These are phyloP conservation scores for Trichoderma koningii DNA, from an alignment of 2,329 filamentous ascomycete species.

Conservation along the genomic window DNA sequence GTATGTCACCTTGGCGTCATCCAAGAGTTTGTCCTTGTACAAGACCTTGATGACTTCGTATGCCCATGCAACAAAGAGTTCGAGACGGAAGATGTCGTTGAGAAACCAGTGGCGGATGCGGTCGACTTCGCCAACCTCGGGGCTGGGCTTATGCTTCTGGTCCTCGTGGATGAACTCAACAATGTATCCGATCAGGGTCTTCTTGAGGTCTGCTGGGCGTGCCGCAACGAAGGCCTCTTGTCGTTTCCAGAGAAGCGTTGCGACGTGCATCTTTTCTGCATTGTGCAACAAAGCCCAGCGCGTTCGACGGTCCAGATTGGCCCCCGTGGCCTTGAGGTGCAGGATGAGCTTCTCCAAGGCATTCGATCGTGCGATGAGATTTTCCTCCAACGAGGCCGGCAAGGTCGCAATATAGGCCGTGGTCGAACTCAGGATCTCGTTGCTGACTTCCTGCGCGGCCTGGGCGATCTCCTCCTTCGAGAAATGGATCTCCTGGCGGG, in stretches of 20 bases:
- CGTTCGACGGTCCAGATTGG: slow-evolving; percentile 65
- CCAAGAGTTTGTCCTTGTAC: slow-evolving; percentile 62
- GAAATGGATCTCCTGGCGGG: slow-evolving; percentile 67
- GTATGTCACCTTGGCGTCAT: slow-evolving; percentile 56
- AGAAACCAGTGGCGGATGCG: slow-evolving; percentile 85
- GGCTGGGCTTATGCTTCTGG: slow-evolving; percentile 68
- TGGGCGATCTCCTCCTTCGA: slow-evolving; percentile 68
- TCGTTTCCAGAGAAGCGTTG: slow-evolving; percentile 74
- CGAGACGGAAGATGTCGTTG: slow-evolving; percentile 70
- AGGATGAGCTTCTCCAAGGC: slow-evolving; percentile 75
- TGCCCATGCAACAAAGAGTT: slow-evolving; percentile 77
- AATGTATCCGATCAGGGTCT: slow-evolving; percentile 72
- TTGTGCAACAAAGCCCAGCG: slow-evolving; percentile 84
- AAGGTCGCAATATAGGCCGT: slow-evolving; percentile 73
- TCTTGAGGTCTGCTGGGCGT: slow-evolving; percentile 61
- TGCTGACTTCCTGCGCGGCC: slow-evolving; percentile 77
- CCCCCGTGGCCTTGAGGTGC: slow-evolving; percentile 67
- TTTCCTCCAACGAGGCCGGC: slow-evolving; percentile 76
- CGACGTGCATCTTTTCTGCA: slow-evolving; percentile 86
- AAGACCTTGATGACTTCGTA: slow-evolving; percentile 74
- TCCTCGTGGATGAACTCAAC: slow-evolving; percentile 75
- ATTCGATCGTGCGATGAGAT: slow-evolving; percentile 70
- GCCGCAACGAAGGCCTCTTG: slow-evolving; percentile 70
- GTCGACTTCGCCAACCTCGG: slow-evolving; percentile 71
- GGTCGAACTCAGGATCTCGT: slow-evolving; percentile 77